Evolutionary conservation across 2,329 filamentous ascomycete species (phyloP).

Genomic region (Amauroascus niger): DNA sequence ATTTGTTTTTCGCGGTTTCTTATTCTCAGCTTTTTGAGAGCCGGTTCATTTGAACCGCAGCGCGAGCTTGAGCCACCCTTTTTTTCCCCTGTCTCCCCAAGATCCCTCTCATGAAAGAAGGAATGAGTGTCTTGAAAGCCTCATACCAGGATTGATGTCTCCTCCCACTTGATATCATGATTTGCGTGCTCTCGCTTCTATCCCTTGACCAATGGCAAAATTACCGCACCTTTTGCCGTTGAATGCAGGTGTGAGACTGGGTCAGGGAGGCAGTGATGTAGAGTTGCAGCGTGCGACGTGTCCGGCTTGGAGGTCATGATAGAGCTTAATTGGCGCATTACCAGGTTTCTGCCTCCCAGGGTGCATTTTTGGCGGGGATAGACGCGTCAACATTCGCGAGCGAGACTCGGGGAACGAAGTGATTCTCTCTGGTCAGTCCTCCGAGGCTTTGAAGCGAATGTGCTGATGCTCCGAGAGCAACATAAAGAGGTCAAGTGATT

Average conservation of each 20-base stretch:
- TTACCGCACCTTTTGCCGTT: background rate
- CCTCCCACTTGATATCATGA: background rate
- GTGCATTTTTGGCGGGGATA: background rate
- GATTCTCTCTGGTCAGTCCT: background rate
- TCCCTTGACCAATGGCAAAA: slow-evolving; percentile 4
- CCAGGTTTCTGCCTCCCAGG: background rate
- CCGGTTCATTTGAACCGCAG: background rate
- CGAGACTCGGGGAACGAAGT: background rate
- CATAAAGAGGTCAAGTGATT: background rate
- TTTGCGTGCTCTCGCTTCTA: background rate
- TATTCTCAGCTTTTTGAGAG: background rate
- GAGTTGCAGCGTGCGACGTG: background rate
- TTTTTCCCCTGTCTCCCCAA: background rate
- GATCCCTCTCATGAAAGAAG: background rate
- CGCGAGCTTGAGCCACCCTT: background rate
- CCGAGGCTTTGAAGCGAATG: background rate
- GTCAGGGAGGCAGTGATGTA: background rate
- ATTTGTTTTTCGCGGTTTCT: background rate
- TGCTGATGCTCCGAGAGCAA: background rate
- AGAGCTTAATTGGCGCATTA: slow-evolving; percentile 1
- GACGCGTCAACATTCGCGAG: background rate
- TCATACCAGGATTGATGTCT: background rate
- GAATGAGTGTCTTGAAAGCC: background rate
- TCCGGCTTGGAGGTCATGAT: background rate
- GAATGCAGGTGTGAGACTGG: background rate